Conservation (phyloP, 2,329 filamentous ascomycete genomes). For the Diaporthe sp. region DNA sequence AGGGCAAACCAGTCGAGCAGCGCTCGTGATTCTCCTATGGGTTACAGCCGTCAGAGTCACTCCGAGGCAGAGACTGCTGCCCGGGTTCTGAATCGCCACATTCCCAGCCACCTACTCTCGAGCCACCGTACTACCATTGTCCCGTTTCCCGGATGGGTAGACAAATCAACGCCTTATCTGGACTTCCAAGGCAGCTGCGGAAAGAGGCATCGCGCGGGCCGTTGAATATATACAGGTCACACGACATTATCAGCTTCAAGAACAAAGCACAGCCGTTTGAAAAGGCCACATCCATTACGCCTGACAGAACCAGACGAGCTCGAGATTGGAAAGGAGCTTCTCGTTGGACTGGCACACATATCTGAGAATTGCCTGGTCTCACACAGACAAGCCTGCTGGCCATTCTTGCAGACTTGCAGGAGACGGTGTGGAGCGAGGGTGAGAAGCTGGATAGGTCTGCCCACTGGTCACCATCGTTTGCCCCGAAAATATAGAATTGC, state of each 20-base stretch:
- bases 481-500: neutral
- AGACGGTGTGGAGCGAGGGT: neutral
- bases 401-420: conserved; percentile 25
- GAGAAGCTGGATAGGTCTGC: neutral
- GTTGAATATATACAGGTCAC: conserved; percentile 29
- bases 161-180: conserved; percentile 30
- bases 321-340: neutral
- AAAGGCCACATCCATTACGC: neutral
- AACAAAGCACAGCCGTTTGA: conserved; percentile 7
- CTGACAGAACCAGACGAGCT: neutral
- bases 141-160: neutral
- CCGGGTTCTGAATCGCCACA: neutral
- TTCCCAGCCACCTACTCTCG: neutral
- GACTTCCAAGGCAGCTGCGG: conserved; percentile 3
- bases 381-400: conserved; percentile 7
- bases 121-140: neutral
- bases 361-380: neutral
- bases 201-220: conserved; percentile 12
- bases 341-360: neutral
- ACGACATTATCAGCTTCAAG: conserved; percentile 17
- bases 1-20: conserved; percentile 33
- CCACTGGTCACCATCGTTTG: neutral
- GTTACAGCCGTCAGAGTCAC: neutral
- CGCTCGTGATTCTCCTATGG: neutral
- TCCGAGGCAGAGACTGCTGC: neutral